Conservation (phyloP, 2,329 filamentous ascomycete species). For the Exophiala sp. region DNA sequence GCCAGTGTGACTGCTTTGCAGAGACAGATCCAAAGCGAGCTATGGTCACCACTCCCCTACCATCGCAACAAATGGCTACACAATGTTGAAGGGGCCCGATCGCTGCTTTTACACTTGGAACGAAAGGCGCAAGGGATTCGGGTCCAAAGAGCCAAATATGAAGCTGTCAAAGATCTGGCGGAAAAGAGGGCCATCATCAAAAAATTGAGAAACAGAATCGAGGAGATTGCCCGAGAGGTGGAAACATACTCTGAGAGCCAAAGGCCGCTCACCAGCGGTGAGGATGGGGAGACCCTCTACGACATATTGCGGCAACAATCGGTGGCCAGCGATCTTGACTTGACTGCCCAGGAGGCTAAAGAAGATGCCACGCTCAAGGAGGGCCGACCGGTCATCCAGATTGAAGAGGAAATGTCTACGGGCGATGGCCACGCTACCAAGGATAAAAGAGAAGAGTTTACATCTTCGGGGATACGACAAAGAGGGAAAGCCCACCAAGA, state of each 20-base stretch:
- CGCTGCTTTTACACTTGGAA: constrained; percentile 39
- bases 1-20: constrained; percentile 31
- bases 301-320: constrained; percentile 20
- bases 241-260: constrained; percentile 16
- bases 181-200: constrained; percentile 33
- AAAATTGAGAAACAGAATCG: constrained; percentile 22
- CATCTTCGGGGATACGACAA: constrained; percentile 24
- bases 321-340: not conserved
- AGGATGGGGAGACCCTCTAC: constrained; percentile 22
- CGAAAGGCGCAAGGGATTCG: constrained; percentile 38
- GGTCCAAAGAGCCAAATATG: constrained; percentile 36
- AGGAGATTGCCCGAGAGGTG: constrained; percentile 26
- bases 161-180: constrained; percentile 37
- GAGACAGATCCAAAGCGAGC: constrained; percentile 26
- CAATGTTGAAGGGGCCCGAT: constrained; percentile 44
- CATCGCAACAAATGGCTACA: constrained; percentile 38
- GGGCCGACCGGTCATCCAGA: constrained; percentile 9
- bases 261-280: constrained; percentile 13
- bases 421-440: not conserved
- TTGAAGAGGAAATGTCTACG: constrained; percentile 2
- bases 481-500: constrained; percentile 13
- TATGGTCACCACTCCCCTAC: constrained; percentile 37
- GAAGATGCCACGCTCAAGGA: constrained; percentile 13
- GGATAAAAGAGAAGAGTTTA: constrained; percentile 8
- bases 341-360: not conserved